These are phyloP conservation scores for Thoreauomyces humboldtii DNA, from an alignment of 192 early-diverging fungal species.

Conservation along the genomic window DNA sequence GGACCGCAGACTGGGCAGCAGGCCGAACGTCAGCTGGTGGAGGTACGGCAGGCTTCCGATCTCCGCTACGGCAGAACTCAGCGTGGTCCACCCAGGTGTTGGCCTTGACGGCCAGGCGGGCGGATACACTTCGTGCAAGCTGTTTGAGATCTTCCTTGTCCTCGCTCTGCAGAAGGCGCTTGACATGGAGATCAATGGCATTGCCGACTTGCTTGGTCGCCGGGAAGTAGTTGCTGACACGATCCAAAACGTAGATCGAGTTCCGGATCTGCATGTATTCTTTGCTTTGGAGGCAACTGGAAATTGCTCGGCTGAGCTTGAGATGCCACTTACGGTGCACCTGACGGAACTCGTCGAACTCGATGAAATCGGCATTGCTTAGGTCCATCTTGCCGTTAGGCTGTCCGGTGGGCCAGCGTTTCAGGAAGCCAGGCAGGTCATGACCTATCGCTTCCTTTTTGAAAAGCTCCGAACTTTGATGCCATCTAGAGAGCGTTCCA, in stretches of 20 bases:
- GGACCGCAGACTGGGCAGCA: no score
- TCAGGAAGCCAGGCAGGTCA: slow-evolving; percentile 67
- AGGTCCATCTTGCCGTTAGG: slow-evolving; percentile 30
- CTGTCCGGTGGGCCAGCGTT: slow-evolving; percentile 52
- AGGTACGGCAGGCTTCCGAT: neutral
- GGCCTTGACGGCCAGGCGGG: neutral
- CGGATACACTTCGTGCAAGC: slow-evolving; percentile 45
- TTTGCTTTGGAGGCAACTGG: slow-evolving; percentile 45
- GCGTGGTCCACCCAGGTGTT: neutral
- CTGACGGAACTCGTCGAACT: slow-evolving; percentile 60
- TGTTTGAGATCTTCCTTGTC: slow-evolving; percentile 69
- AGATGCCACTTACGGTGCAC: slow-evolving; percentile 74
- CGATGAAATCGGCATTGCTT: slow-evolving; percentile 46
- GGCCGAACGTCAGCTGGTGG: no score
- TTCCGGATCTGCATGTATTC: slow-evolving; percentile 78
- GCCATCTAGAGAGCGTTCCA: slow-evolving; percentile 55
- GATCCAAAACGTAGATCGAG: slow-evolving; percentile 67
- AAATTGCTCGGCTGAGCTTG: slow-evolving; percentile 39
- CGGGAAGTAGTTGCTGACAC: slow-evolving; percentile 63
- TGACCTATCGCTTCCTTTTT: slow-evolving; percentile 52
- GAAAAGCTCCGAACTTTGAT: slow-evolving; percentile 50
- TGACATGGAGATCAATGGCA: slow-evolving; percentile 38
- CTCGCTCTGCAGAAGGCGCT: slow-evolving; percentile 55
- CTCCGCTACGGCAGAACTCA: neutral
- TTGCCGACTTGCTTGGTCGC: slow-evolving; percentile 54